Percentiles rank a stretch among this genome's conserved stretches.
These are phyloP conservation scores for Stemphylium beticola DNA, from an alignment of 2,329 filamentous ascomycete species.

Conservation along the genomic window DNA sequence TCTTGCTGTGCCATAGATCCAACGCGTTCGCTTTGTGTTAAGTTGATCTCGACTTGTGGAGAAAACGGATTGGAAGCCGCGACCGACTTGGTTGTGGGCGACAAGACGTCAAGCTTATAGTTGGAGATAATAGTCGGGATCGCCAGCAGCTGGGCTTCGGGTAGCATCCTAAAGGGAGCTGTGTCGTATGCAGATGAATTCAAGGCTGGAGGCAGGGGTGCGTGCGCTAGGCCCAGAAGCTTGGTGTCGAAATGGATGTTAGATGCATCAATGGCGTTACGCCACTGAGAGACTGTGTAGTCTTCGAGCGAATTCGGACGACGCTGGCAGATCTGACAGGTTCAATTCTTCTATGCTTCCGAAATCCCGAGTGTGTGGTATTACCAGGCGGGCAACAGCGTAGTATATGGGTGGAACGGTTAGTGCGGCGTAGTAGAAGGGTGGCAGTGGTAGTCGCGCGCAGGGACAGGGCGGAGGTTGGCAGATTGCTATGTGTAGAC, in stretches of 20 bases:
- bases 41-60: conserved; percentile 20
- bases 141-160: conserved; percentile 38
- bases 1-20: conserved; percentile 32
- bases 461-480: conserved; percentile 28
- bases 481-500: conserved; percentile 28
- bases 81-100: conserved; percentile 26
- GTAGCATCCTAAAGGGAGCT: conserved; percentile 40
- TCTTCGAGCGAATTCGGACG: conserved; percentile 35
- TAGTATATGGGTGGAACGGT: conserved; percentile 33
- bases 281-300: conserved; percentile 40
- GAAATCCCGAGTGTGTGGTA: conserved; percentile 30
- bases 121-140: conserved; percentile 31
- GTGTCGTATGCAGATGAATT: conserved; percentile 28
- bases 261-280: conserved; percentile 36
- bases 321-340: conserved; percentile 23
- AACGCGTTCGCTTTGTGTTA: conserved; percentile 11
- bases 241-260: conserved; percentile 33
- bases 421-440: conserved; percentile 27
- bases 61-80: conserved; percentile 27
- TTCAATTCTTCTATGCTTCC: conserved; percentile 16
- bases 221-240: conserved; percentile 26
- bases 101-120: conserved; percentile 31
- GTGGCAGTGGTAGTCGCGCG: conserved; percentile 25
- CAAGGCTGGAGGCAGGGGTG: conserved; percentile 35
- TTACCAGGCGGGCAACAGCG: conserved; percentile 27